Conservation (phyloP, 2,329 filamentous ascomycete species). For the Incumbomyces lentus region DNA sequence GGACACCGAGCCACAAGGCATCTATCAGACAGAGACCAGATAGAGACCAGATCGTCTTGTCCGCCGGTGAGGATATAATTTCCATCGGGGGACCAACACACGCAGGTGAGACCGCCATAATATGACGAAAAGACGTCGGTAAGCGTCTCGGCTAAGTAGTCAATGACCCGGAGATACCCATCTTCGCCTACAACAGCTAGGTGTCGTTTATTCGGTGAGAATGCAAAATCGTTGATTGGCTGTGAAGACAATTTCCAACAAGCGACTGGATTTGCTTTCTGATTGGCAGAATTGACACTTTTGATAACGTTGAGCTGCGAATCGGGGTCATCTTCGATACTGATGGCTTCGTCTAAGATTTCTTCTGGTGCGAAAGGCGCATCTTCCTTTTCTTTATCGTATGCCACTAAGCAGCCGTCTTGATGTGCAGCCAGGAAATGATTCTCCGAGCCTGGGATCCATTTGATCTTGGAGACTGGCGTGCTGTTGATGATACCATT, state of each 20-base stretch:
- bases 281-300: slow-evolving; percentile 85
- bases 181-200: slow-evolving; percentile 87
- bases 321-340: slow-evolving; percentile 25
- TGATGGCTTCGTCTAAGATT: slow-evolving; percentile 28
- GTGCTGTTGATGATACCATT: slow-evolving; percentile 85
- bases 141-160: slow-evolving; percentile 84
- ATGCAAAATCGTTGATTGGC: slow-evolving; percentile 79
- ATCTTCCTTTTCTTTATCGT: slow-evolving; percentile 96
- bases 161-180: slow-evolving; percentile 76
- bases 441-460: slow-evolving; percentile 90
- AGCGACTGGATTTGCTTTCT: slow-evolving; percentile 85
- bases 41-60: slow-evolving; percentile 90
- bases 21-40: slow-evolving; percentile 81
- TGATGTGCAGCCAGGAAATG: slow-evolving; percentile 85
- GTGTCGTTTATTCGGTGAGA: slow-evolving; percentile 80
- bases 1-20: slow-evolving; percentile 84
- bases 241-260: slow-evolving; percentile 89
- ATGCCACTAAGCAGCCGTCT: slow-evolving; percentile 83
- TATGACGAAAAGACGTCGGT: slow-evolving; percentile 80
- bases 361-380: slow-evolving; percentile 65
- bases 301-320: slow-evolving; percentile 63
- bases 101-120: slow-evolving; percentile 84
- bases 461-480: slow-evolving; percentile 75
- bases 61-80: slow-evolving; percentile 93
- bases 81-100: slow-evolving; percentile 95